Evolutionary conservation across 2,329 filamentous ascomycete species (phyloP).

Genomic region (Hypoxylon sp.): DNA sequence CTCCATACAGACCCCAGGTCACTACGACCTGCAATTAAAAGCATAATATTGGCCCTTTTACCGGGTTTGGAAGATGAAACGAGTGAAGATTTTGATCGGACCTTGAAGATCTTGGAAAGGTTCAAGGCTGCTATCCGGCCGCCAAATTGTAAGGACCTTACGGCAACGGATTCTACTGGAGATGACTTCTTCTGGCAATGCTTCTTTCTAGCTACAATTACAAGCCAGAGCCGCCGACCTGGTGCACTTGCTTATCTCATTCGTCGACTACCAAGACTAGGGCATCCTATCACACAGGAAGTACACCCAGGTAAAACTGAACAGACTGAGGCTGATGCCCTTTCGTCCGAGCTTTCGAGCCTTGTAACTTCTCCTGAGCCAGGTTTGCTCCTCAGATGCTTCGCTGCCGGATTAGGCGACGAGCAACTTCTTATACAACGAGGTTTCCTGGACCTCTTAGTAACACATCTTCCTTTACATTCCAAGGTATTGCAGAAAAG

Average conservation of each 20-base stretch:
- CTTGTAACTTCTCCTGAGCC: conserved; percentile 91
- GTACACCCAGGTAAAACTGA: conserved; percentile 53
- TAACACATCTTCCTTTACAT: conserved; percentile 89
- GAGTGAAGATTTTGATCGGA: conserved; percentile 95
- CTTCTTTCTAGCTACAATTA: conserved; percentile 93
- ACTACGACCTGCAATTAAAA: conserved; percentile 89
- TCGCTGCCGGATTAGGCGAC: conserved; percentile 89
- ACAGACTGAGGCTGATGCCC: conserved; percentile 58
- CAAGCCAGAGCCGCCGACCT: conserved; percentile 85
- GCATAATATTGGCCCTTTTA: conserved; percentile 88
- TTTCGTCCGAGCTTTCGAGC: conserved; percentile 70
- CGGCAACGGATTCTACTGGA: conserved; percentile 69
- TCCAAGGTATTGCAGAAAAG: conserved; percentile 83
- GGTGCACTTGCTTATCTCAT: conserved; percentile 90
- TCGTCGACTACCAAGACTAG: conserved; percentile 82
- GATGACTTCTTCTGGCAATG: conserved; percentile 99
- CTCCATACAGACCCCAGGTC: conserved; percentile 78
- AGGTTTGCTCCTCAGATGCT: conserved; percentile 89
- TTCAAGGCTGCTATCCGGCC: conserved; percentile 79
- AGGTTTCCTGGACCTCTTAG: conserved; percentile 92
- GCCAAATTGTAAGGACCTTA: conserved; percentile 65
- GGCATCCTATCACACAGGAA: conserved; percentile 57
- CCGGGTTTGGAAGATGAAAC: conserved; percentile 96
- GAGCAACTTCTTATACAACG: conserved; percentile 92
- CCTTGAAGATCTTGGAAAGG: conserved; percentile 81